Conservation (phyloP, 208 protist species). For the Tetramitus jugosus region DNA sequence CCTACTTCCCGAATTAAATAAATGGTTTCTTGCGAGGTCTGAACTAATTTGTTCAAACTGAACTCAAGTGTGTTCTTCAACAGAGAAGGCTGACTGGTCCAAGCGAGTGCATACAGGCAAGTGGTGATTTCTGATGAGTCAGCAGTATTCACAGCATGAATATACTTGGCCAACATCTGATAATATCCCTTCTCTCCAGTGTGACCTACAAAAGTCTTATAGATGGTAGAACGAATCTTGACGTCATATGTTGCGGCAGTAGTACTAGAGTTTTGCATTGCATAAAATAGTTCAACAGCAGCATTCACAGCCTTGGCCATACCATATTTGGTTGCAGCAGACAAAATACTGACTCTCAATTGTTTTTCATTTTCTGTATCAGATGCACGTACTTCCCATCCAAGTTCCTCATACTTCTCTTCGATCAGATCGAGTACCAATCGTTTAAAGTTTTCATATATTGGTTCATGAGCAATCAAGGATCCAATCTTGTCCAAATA, state of each 20-base stretch:
- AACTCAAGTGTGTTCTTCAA: constrained; percentile 2
- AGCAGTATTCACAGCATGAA: neutral
- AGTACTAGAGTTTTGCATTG: no score
- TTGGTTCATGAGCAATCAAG: neutral
- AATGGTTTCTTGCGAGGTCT: neutral
- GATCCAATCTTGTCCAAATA: neutral
- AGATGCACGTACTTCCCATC: neutral
- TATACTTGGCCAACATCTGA: neutral
- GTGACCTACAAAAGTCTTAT: neutral
- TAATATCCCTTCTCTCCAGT: neutral
- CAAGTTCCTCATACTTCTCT: neutral
- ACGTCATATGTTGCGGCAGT: neutral
- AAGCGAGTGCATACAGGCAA: neutral
- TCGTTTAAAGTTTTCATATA: neutral
- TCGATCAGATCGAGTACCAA: neutral
- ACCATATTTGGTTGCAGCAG: neutral
- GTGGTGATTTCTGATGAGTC: neutral
- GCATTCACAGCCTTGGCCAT: neutral
- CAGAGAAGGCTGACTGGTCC: neutral
- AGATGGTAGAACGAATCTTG: neutral
- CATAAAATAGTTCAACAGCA: neutral
- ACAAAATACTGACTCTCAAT: neutral
- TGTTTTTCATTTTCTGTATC: neutral
- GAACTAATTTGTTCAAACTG: neutral
- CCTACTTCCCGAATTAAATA: neutral